phyloP scores from a whole-genome alignment of 2,329 filamentous ascomycete genomes.

The Volutella citrinella region DNA sequence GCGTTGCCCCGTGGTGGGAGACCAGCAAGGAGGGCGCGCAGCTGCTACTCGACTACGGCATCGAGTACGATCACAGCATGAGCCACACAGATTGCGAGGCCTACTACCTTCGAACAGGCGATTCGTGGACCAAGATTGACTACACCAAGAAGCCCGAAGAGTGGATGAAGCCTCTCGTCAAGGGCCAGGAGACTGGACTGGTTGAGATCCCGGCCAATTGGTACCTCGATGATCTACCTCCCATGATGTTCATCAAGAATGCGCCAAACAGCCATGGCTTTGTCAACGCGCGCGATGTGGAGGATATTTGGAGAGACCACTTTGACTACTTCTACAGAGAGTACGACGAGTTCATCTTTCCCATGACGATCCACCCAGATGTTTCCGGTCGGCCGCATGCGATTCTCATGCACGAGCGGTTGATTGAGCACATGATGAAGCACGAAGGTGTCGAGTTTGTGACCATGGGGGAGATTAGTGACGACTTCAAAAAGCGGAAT shows the following conservation, averaged over 20 bases:
- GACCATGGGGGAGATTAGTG: conserved; percentile 68
- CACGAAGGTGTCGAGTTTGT: conserved; percentile 62
- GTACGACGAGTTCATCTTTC: conserved; percentile 75
- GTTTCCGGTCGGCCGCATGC: conserved; percentile 70
- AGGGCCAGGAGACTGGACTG: conserved; percentile 57
- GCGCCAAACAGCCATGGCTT: conserved; percentile 60
- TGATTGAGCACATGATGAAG: conserved; percentile 66
- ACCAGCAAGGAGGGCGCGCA: no score
- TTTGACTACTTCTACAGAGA: conserved; percentile 74
- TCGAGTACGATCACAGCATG: no score
- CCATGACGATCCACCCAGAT: conserved; percentile 75
- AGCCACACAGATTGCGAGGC: conserved; percentile 64
- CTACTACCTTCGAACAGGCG: conserved; percentile 64
- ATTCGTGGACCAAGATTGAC: conserved; percentile 66
- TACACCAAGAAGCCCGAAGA: conserved; percentile 40
- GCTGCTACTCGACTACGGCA: no score
- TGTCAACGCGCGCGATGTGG: no score
- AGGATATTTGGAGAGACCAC: conserved; percentile 64
- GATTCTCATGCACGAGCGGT: conserved; percentile 64
- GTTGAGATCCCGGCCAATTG: conserved; percentile 61
- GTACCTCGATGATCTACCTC: conserved; percentile 65
- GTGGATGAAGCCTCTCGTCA: conserved; percentile 50
- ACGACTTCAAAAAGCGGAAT: conserved; percentile 70
- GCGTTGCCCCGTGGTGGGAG: no score
- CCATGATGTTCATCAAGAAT: conserved; percentile 71